Conservation (phyloP, 352 stramenopile species). For the Globisporangium nunn region DNA sequence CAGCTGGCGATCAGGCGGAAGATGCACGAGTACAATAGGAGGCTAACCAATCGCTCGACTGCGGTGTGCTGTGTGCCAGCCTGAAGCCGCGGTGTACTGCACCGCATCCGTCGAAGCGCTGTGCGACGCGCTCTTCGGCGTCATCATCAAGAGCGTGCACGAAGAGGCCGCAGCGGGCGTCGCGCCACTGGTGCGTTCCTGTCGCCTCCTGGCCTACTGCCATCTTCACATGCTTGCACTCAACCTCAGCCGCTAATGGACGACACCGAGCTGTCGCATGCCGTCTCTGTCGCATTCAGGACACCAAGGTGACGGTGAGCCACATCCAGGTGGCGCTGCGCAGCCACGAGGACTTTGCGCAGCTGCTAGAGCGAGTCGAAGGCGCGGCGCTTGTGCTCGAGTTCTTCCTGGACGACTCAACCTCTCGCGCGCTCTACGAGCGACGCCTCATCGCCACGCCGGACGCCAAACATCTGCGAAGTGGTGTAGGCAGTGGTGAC, state of each 20-base stretch:
- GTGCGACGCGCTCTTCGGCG: conserved; percentile 44
- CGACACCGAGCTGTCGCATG: not conserved
- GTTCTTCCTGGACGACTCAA: conserved; percentile 47
- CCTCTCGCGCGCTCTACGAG: conserved; percentile 33
- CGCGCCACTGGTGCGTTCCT: conserved; percentile 20
- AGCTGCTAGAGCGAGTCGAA: conserved; percentile 27
- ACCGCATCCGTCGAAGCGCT: conserved; percentile 46
- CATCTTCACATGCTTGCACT: not conserved
- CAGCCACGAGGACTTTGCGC: conserved; percentile 29
- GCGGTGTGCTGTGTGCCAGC: conserved; percentile 10
- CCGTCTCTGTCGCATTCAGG: conserved; percentile 8
- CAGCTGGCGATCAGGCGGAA: not conserved
- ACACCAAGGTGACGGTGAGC: conserved; percentile 46
- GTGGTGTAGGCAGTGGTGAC: not conserved
- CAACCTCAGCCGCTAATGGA: not conserved
- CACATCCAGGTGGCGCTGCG: conserved; percentile 49
- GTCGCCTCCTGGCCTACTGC: not conserved
- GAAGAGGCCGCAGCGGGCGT: conserved; percentile 20
- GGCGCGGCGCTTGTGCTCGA: conserved; percentile 29
- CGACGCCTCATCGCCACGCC: conserved; percentile 30
- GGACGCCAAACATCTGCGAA: conserved; percentile 37
- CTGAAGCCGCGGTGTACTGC: conserved; percentile 43
- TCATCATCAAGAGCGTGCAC: conserved; percentile 33
- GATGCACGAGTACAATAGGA: too few relatives aligned
- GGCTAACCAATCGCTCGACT: too few relatives aligned